These are phyloP conservation scores for Lentinula lateritia DNA, from an alignment of 768 basidiomycete genomes.

Conservation along the genomic window DNA sequence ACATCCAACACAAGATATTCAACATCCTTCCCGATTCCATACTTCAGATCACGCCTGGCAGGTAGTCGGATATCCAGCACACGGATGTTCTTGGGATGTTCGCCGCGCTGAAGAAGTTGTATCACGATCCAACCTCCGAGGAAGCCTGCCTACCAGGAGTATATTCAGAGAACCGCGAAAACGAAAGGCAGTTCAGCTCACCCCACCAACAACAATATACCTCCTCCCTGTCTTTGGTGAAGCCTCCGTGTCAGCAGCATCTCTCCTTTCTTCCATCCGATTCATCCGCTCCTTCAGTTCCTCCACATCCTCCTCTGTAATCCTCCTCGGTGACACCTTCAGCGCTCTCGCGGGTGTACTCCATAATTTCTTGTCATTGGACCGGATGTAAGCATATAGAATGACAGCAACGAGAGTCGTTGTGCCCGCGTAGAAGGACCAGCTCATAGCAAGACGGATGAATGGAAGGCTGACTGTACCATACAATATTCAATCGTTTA, in stretches of 20 bases:
- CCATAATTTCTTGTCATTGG: conserved; percentile 54
- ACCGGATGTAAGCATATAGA: conserved; percentile 28
- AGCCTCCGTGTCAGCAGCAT: background rate
- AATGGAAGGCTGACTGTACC: too few relatives aligned
- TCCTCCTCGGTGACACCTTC: conserved; percentile 47
- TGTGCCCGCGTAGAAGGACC: background rate
- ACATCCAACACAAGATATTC: conserved; percentile 58
- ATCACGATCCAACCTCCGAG: conserved; percentile 75
- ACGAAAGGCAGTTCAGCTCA: conserved; percentile 25
- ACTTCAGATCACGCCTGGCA: conserved; percentile 47
- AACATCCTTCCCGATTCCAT: conserved; percentile 45
- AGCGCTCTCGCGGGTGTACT: conserved; percentile 41
- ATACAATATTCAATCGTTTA: too few relatives aligned
- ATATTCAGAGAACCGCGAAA: background rate
- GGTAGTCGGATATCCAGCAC: conserved; percentile 65
- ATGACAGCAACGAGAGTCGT: background rate
- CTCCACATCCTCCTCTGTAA: conserved; percentile 36
- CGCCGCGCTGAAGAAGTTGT: conserved; percentile 64
- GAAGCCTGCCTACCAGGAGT: conserved; percentile 53
- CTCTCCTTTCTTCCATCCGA: conserved; percentile 25
- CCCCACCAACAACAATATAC: conserved; percentile 76
- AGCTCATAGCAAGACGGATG: background rate
- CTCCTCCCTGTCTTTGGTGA: conserved; percentile 67
- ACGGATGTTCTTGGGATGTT: conserved; percentile 59
- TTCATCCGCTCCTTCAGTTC: conserved; percentile 31